Conservation (phyloP, 192 early-diverging fungal genomes). For the Coemansia sp. region DNA sequence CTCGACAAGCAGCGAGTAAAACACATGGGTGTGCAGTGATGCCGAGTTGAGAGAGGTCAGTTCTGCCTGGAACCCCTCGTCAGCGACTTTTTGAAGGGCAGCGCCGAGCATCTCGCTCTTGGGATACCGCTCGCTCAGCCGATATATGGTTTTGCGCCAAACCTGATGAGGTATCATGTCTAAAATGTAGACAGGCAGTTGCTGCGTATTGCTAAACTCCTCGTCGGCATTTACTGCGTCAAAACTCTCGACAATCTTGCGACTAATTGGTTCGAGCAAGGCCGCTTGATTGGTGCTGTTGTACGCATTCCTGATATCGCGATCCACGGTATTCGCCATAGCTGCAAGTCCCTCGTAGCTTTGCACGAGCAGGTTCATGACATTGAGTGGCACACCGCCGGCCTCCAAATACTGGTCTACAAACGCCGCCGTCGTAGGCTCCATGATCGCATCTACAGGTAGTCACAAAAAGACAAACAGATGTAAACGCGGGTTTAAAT, state of each 20-base stretch:
- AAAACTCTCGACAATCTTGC: conserved; percentile 65
- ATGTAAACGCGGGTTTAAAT: background rate
- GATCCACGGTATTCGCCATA: conserved; percentile 42
- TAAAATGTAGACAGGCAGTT: conserved; percentile 61
- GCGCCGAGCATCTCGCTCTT: conserved; percentile 66
- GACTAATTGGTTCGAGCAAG: conserved; percentile 55
- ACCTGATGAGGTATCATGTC: conserved; percentile 63
- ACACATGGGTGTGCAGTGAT: conserved; percentile 68
- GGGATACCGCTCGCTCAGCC: conserved; percentile 66
- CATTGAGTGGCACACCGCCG: conserved; percentile 54
- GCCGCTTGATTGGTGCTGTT: conserved; percentile 12
- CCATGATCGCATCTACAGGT: conserved; percentile 55
- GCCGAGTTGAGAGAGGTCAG: conserved; percentile 69
- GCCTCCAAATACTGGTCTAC: conserved; percentile 47
- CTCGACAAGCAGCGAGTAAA: conserved; percentile 65
- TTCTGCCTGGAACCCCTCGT: conserved; percentile 68
- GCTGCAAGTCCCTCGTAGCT: conserved; percentile 55
- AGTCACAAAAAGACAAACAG: background rate
- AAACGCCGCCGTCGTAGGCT: conserved; percentile 38
- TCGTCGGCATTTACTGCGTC: conserved; percentile 62
- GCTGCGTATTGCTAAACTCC: conserved; percentile 56
- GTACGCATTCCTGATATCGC: conserved; percentile 22
- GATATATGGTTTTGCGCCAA: conserved; percentile 73
- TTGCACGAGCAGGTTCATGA: conserved; percentile 40
- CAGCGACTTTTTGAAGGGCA: conserved; percentile 68